Percentiles rank a stretch among this genome's conserved stretches.
These are phyloP conservation scores for Desmodesmus armatus DNA, from an alignment of 139 green algal genomes.

Conservation along the genomic window DNA sequence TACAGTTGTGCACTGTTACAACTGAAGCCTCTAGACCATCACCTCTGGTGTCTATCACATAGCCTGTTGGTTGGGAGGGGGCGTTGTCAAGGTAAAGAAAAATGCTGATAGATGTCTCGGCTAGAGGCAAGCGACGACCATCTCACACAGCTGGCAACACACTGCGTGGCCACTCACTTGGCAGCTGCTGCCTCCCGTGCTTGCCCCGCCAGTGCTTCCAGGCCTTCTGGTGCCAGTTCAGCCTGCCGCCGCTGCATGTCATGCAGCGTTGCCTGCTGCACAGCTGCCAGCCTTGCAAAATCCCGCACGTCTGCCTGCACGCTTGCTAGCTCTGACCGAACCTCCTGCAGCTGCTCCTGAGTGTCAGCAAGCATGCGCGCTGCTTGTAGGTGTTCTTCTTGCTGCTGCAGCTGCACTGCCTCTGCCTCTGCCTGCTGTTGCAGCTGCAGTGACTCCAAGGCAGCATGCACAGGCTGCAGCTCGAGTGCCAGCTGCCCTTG, in stretches of 20 bases:
- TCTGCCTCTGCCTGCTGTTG: constrained; percentile 1
- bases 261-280: background rate
- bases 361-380: background rate
- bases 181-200: background rate
- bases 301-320: background rate
- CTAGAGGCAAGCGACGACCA: background rate
- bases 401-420: background rate
- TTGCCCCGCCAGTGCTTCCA: constrained; percentile 5
- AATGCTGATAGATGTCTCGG: background rate
- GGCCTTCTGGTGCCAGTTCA: constrained; percentile 20
- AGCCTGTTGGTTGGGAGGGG: background rate
- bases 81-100: background rate
- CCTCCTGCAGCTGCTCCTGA: background rate
- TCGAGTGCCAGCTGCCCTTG: background rate
- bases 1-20: too few species aligned
- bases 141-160: background rate
- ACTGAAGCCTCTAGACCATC: background rate
- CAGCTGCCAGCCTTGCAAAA: background rate
- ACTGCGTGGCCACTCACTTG: background rate
- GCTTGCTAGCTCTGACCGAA: background rate
- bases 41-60: background rate
- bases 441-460: background rate
- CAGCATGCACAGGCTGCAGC: background rate
- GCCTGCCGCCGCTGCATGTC: constrained; percentile 9
- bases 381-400: background rate